phyloP scores from a whole-genome alignment of 495 filamentous ascomycete genomes.

The Ascodesmis nigricans region DNA sequence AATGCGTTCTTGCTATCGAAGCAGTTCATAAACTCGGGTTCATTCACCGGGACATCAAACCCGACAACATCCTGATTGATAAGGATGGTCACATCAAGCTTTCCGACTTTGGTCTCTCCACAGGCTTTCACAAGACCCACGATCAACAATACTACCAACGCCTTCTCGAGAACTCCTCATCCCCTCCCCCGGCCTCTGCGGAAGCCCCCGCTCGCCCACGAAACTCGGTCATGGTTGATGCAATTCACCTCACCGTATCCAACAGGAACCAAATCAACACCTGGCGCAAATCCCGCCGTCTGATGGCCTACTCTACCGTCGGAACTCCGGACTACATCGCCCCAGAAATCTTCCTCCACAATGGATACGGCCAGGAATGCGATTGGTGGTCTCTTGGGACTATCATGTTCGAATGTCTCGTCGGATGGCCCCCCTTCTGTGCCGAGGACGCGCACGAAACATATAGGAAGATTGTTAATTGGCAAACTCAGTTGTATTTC shows the following conservation, averaged over 20 bases:
- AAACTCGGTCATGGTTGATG: conserved; percentile 83
- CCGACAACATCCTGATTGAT: conserved; percentile 94
- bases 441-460: conserved; percentile 93
- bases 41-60: conserved; percentile 99
- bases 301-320: conserved; percentile 95
- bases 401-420: conserved; percentile 99
- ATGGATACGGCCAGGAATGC: conserved; percentile 86
- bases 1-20: conserved; percentile 92
- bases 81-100: conserved; percentile 92
- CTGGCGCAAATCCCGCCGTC: conserved; percentile 81
- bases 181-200: conserved; percentile 30
- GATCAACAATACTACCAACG: conserved; percentile 97
- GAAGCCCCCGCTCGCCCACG: conserved; percentile 40
- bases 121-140: conserved; percentile 91
- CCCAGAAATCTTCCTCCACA: conserved; percentile 89
- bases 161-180: conserved; percentile 58
- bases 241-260: conserved; percentile 94
- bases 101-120: conserved; percentile 94
- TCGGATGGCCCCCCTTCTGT: conserved; percentile 98
- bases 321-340: conserved; percentile 98
- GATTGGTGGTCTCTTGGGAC: conserved; percentile 99
- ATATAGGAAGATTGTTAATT: conserved; percentile 98
- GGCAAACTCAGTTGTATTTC: conserved; percentile 87
- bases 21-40: conserved; percentile 94
- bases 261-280: conserved; percentile 95